Evolutionary conservation across 1,284 basidiomycete species (phyloP), one percentile per base, ranked within the genome.

Genomic region (Apiotrichum veenhuisii): DNA sequence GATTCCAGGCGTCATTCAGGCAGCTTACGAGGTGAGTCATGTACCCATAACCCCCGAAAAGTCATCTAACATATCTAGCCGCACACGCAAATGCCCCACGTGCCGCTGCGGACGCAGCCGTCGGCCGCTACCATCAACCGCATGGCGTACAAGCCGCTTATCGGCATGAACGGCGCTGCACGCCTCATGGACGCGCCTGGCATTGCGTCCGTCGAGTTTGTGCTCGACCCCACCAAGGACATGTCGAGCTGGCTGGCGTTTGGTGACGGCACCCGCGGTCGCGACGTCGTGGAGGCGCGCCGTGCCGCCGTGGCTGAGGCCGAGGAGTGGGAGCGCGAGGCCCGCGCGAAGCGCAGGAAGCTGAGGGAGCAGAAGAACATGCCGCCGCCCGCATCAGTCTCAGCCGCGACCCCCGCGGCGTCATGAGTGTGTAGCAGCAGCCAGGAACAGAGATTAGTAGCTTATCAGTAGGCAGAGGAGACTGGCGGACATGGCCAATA

Each of bases 41-140:
- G 5, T 33, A 15, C 12, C 14, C 33, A 5, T 23, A 40, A 12
- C 34, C 7, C 30, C 30, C 30, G 12, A 12, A 30, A 30, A 7
- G 22, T 26, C 10, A 20, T 11, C 44, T 46, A 20, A 46, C 44
- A 20, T 44, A 5, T 3, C 12, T 30, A 74, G 72, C 73, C 73
- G n/a, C 72, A 75, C 49, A 75, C 75, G 9, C 72, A 75, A 25
- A 67, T 69, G 55, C 73, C 72, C 10, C 71, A 75, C 62, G 67
- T 78, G 2, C 75, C 74, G 3, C 58, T 61, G 22, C 52, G 54
- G 37, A 76, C 74, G 2, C 77, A 78, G 56, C 72, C 76, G 0
- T 63, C 64, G 0, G 18, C 34, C 0, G 61, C 71, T 0, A 45
- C 47, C 15, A 20, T 63, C 23, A 47, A 58, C 18, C 65, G 70